Percentiles rank a stretch among this genome's conserved stretches.
phyloP scores from a whole-genome alignment of 495 filamentous ascomycete species.

The Gamarada debralockiae region DNA sequence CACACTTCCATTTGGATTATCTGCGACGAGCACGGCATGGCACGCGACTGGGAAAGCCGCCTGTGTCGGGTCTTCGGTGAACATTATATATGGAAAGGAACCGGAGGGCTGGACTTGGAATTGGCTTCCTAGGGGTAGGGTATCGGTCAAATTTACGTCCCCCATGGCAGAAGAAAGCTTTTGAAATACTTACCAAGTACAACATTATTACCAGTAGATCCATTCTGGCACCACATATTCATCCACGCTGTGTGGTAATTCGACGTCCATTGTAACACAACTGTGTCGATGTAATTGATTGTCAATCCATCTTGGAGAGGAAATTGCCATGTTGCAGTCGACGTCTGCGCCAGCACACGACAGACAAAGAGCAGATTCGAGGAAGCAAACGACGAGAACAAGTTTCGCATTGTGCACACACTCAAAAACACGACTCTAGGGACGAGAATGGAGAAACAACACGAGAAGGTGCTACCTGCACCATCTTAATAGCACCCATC shows the following conservation, averaged over 20 bases:
- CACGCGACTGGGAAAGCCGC: constrained; percentile 2
- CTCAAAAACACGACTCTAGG: too few species aligned
- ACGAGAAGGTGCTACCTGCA: too few species aligned
- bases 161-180: background rate
- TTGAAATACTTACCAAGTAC: background rate
- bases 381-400: too few species aligned
- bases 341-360: background rate
- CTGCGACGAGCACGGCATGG: background rate
- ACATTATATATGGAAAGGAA: constrained; percentile 1
- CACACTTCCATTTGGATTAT: background rate
- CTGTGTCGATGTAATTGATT: constrained; percentile 6
- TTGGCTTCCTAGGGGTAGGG: background rate
- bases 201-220: background rate
- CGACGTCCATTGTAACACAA: constrained; percentile 4
- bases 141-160: background rate
- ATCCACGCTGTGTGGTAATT: background rate
- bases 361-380: too few species aligned
- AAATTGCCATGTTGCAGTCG: constrained; percentile 2
- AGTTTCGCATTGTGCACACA: too few species aligned
- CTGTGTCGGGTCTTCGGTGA: background rate
- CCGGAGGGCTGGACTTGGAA: constrained; percentile 2
- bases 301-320: background rate
- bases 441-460: too few species aligned
- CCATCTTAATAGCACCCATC: too few species aligned
- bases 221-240: constrained; percentile 8